Percentiles rank a stretch among this genome's conserved stretches.
Conservation (phyloP, 1,284 basidiomycete genomes). For the Earliella scabrosa region DNA sequence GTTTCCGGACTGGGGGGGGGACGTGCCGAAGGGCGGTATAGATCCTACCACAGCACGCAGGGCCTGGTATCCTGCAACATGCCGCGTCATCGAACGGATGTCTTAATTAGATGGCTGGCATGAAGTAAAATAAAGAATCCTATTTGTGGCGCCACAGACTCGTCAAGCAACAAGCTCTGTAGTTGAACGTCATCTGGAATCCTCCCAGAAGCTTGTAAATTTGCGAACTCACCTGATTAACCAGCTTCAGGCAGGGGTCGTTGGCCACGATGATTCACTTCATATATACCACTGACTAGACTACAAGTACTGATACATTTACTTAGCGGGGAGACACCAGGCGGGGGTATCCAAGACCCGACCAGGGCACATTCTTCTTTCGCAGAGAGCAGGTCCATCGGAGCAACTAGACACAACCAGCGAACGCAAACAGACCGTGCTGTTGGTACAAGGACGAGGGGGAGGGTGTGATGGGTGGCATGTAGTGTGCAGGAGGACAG, state of each 20-base stretch:
- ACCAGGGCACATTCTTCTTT: conserved; percentile 18
- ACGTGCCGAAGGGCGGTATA: background rate
- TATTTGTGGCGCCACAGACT: too few relatives aligned
- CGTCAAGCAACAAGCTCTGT: too few relatives aligned
- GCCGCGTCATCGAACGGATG: too few relatives aligned
- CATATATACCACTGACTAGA: conserved; percentile 27
- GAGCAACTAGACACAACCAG: conserved; percentile 15
- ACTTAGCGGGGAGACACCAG: conserved; percentile 1
- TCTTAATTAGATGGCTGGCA: too few relatives aligned
- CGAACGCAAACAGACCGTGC: conserved; percentile 20
- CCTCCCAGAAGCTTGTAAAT: too few relatives aligned
- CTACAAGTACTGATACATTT: conserved; percentile 29
- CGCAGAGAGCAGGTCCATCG: conserved; percentile 8
- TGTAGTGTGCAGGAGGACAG: conserved; percentile 7
- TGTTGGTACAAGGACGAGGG: conserved; percentile 20
- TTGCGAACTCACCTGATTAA: too few relatives aligned
- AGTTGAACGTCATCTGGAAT: too few relatives aligned
- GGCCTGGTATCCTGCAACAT: conserved; percentile 6
- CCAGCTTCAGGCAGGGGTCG: too few relatives aligned
- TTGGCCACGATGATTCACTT: too few relatives aligned
- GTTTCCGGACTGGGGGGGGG: conserved; percentile 10
- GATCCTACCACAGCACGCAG: conserved; percentile 15
- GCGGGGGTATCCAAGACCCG: conserved; percentile 24
- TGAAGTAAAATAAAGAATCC: too few relatives aligned
- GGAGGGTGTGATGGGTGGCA: conserved; percentile 2